These are phyloP conservation scores for Gossypium davidsonii DNA, from an alignment of 441 rosid species.

Conservation along the genomic window DNA sequence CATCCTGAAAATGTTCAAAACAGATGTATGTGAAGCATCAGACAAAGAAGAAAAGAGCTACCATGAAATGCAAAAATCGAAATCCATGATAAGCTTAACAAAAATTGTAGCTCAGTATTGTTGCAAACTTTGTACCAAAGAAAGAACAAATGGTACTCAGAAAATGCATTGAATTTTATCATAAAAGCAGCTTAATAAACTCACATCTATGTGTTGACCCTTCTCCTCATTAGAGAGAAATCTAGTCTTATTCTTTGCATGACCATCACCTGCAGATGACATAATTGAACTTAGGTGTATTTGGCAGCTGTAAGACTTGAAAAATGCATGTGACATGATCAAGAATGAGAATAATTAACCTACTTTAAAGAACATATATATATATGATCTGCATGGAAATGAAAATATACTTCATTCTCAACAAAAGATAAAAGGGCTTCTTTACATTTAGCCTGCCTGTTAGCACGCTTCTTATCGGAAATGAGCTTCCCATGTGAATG, in stretches of 20 bases:
- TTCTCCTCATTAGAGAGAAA: slow-evolving; percentile 32
- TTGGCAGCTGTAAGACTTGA: background rate
- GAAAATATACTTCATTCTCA: background rate
- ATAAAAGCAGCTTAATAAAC: slow-evolving; percentile 14
- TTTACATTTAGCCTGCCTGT: slow-evolving; percentile 40
- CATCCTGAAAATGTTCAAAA: slow-evolving; percentile 24
- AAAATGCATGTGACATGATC: background rate
- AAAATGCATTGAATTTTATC: background rate
- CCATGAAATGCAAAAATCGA: background rate
- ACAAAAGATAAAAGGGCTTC: background rate
- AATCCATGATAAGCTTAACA: background rate
- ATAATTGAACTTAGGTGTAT: background rate
- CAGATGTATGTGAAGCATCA: background rate
- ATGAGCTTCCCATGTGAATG: slow-evolving; percentile 43
- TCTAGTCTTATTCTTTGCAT: slow-evolving; percentile 31
- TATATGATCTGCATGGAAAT: background rate
- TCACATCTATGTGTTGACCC: slow-evolving; percentile 33
- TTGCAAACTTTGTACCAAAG: background rate
- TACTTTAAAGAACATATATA: background rate
- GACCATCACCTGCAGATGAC: slow-evolving; percentile 34
- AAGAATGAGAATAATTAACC: background rate
- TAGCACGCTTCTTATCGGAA: slow-evolving; percentile 28
- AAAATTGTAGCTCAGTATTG: background rate
- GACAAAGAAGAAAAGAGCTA: background rate
- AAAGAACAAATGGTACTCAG: background rate